Evolutionary conservation across 495 filamentous ascomycete species (phyloP), one percentile per base, ranked within the genome.

Genomic region (Parmelia sp.): DNA sequence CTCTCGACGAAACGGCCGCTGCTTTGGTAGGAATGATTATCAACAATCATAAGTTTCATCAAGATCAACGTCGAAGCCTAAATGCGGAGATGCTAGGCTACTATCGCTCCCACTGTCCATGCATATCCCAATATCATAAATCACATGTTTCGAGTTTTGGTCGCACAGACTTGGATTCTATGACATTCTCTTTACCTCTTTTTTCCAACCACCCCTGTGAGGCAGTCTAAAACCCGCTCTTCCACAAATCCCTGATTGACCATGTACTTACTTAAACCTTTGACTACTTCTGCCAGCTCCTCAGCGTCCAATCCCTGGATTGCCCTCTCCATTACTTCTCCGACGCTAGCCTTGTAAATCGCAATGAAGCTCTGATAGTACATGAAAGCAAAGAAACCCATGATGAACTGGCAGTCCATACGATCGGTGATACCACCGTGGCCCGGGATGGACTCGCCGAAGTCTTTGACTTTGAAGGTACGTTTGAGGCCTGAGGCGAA

Each of bases 361-460:
- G 92, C 92, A 72, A 99, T 94, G 74, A 99, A 99, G 71, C 90
- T 92, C 74, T 96, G 91, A 77, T 94, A 97, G 76, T 99, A 99
- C 81, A 99, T 90, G 76, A 89, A 97, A 17, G 95, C 85, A 70
- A 99, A 97, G 79, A 97, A 91, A 14, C 95, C 95, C 95, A 99
- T 99, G 78, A 97, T 97, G 78, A 97, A 97, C 73, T 99, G 95
- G 77, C 95, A 99, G 71, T 99, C 95, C 95, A 99, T 97, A 31
- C 95, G 87, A 74, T 99, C 95, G 10, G 95, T 99, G 76, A 99
- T 97, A 67, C 95, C 95, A 58, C 95, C 95, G 70, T 99, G 95
- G 44, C 95, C 95, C 3, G 95, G 95, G 68, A 99, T 97, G 25
- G 90, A 91, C 73, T 99, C 91, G 71, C 95, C 95, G 74, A 99